Evolutionary conservation across 495 filamentous ascomycete species (phyloP).

Genomic region (Tuber aestivum): DNA sequence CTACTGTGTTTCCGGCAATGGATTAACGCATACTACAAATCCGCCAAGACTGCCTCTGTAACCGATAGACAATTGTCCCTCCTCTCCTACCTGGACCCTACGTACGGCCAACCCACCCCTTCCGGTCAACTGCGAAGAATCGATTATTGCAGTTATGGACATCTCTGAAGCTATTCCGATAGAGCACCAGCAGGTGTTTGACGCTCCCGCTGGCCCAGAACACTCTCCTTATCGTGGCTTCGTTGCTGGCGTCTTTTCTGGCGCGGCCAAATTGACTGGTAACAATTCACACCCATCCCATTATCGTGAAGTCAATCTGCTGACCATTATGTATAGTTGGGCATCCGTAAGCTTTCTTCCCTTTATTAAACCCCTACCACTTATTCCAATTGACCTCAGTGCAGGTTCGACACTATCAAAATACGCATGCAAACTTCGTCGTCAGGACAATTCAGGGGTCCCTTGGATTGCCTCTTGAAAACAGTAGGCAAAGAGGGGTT

Average conservation of each 20-base stretch:
- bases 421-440: conserved; percentile 88
- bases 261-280: conserved; percentile 85
- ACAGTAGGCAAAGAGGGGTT: conserved; percentile 77
- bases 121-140: background rate
- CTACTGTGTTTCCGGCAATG: no score
- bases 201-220: background rate
- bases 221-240: conserved; percentile 72
- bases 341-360: conserved; percentile 53
- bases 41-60: no score
- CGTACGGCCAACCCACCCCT: background rate
- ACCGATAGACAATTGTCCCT: no score
- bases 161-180: background rate
- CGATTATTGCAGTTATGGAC: background rate
- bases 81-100: no score
- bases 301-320: background rate
- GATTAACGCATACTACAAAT: no score
- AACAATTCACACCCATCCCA: conserved; percentile 34
- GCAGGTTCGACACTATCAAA: conserved; percentile 89
- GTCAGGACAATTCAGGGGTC: conserved; percentile 69
- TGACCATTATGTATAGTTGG: conserved; percentile 49
- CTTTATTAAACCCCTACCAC: background rate
- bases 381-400: conserved; percentile 44
- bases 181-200: background rate
- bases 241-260: conserved; percentile 87
- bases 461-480: conserved; percentile 75